phyloP scores from a whole-genome alignment of 2,329 filamentous ascomycete genomes.

The Thelonectria blattea region DNA sequence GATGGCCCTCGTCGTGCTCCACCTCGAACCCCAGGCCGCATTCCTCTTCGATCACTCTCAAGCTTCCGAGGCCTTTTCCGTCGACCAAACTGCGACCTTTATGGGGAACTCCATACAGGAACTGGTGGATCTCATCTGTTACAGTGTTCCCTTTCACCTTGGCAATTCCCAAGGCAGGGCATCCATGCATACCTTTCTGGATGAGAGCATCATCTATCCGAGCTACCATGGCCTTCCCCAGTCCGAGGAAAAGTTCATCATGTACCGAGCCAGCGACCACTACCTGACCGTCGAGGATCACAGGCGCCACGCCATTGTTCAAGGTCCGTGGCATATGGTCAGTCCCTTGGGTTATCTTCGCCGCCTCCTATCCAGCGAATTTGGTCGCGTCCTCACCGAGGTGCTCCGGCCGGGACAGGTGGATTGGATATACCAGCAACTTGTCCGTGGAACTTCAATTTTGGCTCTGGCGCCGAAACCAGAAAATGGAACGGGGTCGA shows the following conservation, averaged over 20 bases:
- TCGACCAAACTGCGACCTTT: neutral
- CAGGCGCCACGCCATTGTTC: constrained; percentile 1
- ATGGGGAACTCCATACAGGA: constrained; percentile 1
- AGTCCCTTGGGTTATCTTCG: neutral
- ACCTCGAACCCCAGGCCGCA: neutral
- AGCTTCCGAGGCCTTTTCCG: neutral
- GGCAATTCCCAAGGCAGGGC: constrained; percentile 12
- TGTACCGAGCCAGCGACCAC: constrained; percentile 1
- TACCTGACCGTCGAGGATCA: constrained; percentile 10
- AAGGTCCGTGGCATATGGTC: constrained; percentile 16
- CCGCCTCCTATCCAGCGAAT: neutral
- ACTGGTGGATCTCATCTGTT: constrained; percentile 15
- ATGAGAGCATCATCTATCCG: constrained; percentile 7
- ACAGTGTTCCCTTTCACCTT: constrained; percentile 19
- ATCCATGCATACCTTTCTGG: constrained; percentile 1
- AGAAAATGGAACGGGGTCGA: neutral
- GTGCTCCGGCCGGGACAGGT: constrained; percentile 9
- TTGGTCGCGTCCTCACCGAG: neutral
- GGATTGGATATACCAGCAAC: constrained; percentile 11
- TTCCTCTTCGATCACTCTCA: neutral
- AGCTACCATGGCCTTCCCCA: constrained; percentile 16
- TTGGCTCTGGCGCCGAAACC: neutral
- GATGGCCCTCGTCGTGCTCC: constrained; percentile 10
- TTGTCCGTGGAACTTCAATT: neutral
- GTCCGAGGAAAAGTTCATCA: neutral